Conservation (phyloP, 2,329 filamentous ascomycete genomes). For the Uncinocarpus reesii region DNA sequence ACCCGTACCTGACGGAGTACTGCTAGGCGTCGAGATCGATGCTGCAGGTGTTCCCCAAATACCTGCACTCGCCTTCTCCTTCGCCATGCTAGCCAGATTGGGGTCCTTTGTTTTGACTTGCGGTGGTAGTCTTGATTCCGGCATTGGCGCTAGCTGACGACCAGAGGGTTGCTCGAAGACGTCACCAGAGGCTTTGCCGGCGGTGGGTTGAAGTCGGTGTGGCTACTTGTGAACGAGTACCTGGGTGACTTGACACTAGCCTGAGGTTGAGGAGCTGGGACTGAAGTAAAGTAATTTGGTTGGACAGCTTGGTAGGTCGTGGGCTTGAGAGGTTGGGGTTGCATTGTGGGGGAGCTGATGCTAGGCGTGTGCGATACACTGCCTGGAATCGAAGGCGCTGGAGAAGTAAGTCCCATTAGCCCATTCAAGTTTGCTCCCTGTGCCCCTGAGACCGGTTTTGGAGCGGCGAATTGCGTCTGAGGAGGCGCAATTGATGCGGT, state of each 20-base stretch:
- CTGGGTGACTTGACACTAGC: slow-evolving; percentile 29
- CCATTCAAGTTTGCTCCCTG: slow-evolving; percentile 71
- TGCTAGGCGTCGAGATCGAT: slow-evolving; percentile 32
- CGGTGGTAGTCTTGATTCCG: slow-evolving; percentile 62
- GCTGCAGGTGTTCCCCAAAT: slow-evolving; percentile 71
- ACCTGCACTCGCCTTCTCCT: slow-evolving; percentile 89
- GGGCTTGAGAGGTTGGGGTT: slow-evolving; percentile 44
- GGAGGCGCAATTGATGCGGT: slow-evolving; percentile 38
- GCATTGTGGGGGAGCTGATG: slow-evolving; percentile 33
- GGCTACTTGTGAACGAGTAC: slow-evolving; percentile 36
- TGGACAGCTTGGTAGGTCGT: slow-evolving; percentile 62
- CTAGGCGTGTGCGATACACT: slow-evolving; percentile 48
- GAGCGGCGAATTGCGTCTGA: slow-evolving; percentile 63
- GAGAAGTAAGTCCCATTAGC: slow-evolving; percentile 69
- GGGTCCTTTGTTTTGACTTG: slow-evolving; percentile 54
- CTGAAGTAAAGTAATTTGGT: slow-evolving; percentile 92
- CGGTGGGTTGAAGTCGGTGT: slow-evolving; percentile 39
- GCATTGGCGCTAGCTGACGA: slow-evolving; percentile 56
- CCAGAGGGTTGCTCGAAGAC: slow-evolving; percentile 86
- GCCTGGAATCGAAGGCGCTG: slow-evolving; percentile 48
- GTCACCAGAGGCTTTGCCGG: slow-evolving; percentile 51
- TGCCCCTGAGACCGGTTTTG: slow-evolving; percentile 73
- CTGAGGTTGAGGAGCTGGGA: slow-evolving; percentile 38
- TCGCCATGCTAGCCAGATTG: slow-evolving; percentile 88
- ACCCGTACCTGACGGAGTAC: slow-evolving; percentile 6